phyloP scores from a whole-genome alignment of 805 yeast genomes.

The Pichia insulana region DNA sequence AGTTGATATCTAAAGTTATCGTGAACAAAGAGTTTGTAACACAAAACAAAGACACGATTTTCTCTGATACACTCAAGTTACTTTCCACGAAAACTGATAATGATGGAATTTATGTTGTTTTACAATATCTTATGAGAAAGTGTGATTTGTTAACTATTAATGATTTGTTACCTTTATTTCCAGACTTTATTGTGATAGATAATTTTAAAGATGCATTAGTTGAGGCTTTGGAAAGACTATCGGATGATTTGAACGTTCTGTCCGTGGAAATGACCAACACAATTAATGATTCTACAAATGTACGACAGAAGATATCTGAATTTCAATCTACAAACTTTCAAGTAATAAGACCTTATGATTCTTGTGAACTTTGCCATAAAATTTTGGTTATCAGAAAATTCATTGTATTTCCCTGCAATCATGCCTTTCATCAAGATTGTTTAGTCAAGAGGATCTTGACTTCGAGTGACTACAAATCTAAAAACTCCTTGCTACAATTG shows the following conservation, averaged over 20 bases:
- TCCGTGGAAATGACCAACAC: constrained; percentile 73
- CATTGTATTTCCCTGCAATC: constrained; percentile 81
- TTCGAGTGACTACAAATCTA: constrained; percentile 59
- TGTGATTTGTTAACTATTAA: constrained; percentile 55
- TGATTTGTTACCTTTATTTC: constrained; percentile 77
- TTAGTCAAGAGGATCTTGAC: constrained; percentile 50
- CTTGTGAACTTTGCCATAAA: constrained; percentile 66
- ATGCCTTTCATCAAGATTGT: constrained; percentile 85
- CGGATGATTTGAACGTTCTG: constrained; percentile 52
- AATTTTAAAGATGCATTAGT: constrained; percentile 80
- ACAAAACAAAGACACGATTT: constrained; percentile 15
- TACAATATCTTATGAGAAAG: constrained; percentile 32
- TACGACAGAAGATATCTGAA: constrained; percentile 49
- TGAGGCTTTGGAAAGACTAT: constrained; percentile 65
- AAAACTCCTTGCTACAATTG: constrained; percentile 50
- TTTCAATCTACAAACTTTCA: constrained; percentile 46
- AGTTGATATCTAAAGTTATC: constrained; percentile 32
- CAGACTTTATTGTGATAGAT: constrained; percentile 74
- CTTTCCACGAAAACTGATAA: constrained; percentile 11
- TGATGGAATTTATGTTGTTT: constrained; percentile 24
- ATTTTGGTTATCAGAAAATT: constrained; percentile 67
- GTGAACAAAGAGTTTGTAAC: constrained; percentile 21
- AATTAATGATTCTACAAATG: constrained; percentile 45
- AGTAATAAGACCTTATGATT: constrained; percentile 72
- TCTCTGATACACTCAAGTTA: constrained; percentile 3